phyloP scores from a whole-genome alignment of 148 eudicot genomes.

The Silene uniflora region DNA sequence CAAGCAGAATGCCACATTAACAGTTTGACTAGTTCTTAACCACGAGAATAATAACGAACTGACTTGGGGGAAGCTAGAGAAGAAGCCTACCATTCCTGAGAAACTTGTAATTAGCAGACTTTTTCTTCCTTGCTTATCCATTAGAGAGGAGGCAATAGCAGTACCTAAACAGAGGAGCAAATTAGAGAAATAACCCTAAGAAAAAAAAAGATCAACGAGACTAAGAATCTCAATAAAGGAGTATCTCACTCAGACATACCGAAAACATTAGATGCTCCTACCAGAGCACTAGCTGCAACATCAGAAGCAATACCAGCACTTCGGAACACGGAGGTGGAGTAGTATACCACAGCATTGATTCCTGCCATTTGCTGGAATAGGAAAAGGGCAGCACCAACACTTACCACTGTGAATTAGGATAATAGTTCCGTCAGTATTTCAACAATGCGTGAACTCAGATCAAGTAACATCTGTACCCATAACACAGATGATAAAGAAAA shows the following conservation, averaged over 20 bases:
- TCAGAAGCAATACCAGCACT: constrained; percentile 95
- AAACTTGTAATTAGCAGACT: constrained; percentile 87
- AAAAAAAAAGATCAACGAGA: background rate
- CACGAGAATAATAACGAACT: background rate
- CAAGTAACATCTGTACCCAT: background rate
- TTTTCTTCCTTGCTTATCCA: constrained; percentile 96
- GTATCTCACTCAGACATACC: constrained; percentile 38
- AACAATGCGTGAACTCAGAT: background rate
- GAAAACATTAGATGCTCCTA: constrained; percentile 91
- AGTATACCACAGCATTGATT: constrained; percentile 94
- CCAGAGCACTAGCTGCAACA: constrained; percentile 98
- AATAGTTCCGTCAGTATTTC: background rate
- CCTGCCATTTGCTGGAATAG: constrained; percentile 98
- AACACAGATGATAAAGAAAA: background rate
- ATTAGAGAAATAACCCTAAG: background rate
- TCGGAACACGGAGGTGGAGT: constrained; percentile 90
- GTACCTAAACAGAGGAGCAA: constrained; percentile 54
- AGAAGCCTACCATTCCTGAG: constrained; percentile 67
- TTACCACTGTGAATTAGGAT: constrained; percentile 62
- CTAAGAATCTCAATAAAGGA: background rate
- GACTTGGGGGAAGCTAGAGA: background rate
- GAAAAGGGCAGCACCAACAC: constrained; percentile 96
- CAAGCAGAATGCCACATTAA: background rate
- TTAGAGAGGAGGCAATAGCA: constrained; percentile 77
- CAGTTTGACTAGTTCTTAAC: background rate